Evolutionary conservation across 2,329 filamentous ascomycete genomes (phyloP).

Genomic region (Colletotrichum lupini): DNA sequence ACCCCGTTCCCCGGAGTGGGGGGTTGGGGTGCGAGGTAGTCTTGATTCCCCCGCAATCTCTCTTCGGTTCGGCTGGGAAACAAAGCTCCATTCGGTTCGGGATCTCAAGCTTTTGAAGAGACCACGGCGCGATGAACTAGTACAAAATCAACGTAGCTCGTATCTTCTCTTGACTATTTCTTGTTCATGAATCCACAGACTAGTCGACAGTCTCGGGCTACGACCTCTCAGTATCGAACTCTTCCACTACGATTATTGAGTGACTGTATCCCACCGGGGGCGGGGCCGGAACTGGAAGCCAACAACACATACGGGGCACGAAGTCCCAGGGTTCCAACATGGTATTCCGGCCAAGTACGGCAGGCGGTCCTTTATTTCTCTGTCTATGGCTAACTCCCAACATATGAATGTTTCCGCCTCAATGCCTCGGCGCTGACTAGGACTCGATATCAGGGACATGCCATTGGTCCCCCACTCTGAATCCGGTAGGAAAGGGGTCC

Average conservation of each 20-base stretch:
- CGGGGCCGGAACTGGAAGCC: no score
- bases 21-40: neutral
- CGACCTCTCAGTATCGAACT: no score
- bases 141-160: no score
- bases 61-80: slow-evolving; percentile 16
- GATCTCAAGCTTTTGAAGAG: neutral
- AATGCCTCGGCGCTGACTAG: neutral
- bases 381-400: neutral
- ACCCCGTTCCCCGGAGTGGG: slow-evolving; percentile 21
- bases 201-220: no score
- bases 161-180: no score
- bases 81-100: neutral
- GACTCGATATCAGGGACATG: neutral
- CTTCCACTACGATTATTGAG: no score
- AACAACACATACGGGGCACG: no score
- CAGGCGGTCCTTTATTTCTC: no score
- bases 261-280: no score
- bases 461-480: slow-evolving; percentile 4
- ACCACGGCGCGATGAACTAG: neutral
- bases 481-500: slow-evolving; percentile 56
- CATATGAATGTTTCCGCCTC: neutral
- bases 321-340: no score
- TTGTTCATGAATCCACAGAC: no score
- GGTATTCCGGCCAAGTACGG: no score
- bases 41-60: slow-evolving; percentile 1